A percentile compares a stretch with the other conserved stretches of the same genome.
phyloP scores from a whole-genome alignment of 148 eudicot genomes.

The Cornus suecica region DNA sequence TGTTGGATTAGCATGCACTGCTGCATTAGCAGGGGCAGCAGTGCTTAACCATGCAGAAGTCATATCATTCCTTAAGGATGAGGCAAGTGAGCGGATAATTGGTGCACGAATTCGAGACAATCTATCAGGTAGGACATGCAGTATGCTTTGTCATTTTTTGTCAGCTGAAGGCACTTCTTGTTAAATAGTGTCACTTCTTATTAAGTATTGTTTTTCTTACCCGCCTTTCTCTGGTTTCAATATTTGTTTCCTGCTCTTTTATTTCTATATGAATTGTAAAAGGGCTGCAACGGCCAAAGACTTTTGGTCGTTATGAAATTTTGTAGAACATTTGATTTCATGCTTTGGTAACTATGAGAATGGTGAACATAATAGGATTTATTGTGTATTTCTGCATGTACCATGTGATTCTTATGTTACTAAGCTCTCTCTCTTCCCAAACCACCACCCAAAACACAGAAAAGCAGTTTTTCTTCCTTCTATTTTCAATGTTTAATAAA shows the following conservation, averaged over 20 bases:
- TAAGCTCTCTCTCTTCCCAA: neutral
- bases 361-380: neutral
- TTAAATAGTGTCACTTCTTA: too few relatives aligned
- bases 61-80: conserved; percentile 73
- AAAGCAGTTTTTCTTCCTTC: neutral
- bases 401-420: neutral
- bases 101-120: conserved; percentile 82
- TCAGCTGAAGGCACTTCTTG: neutral
- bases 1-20: conserved; percentile 87
- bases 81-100: conserved; percentile 53
- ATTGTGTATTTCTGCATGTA: neutral
- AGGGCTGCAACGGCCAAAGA: neutral
- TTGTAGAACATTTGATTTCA: neutral
- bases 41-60: conserved; percentile 94
- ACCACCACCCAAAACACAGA: neutral
- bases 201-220: neutral
- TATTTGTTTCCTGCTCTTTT: neutral
- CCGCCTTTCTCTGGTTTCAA: neutral
- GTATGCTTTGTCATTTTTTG: neutral
- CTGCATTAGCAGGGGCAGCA: conserved; percentile 92
- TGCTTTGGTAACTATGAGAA: neutral
- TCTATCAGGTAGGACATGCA: conserved; percentile 54
- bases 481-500: neutral
- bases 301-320: neutral
- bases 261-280: neutral